Percentiles rank a stretch among this genome's conserved stretches.
Conservation (phyloP, 257 asterid species). For the Ocimum tenuiflorum region DNA sequence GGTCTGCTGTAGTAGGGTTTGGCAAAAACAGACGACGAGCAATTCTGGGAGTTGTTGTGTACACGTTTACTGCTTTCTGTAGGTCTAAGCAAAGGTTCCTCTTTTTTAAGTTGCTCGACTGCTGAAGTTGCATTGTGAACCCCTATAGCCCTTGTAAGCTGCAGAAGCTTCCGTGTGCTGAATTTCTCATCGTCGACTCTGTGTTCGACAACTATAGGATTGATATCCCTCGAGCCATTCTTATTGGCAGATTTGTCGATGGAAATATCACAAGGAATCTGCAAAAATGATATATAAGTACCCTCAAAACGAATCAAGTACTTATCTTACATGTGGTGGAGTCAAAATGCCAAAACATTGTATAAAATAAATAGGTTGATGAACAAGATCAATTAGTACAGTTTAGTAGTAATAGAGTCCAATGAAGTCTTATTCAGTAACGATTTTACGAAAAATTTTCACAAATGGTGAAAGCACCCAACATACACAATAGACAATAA, state of each 20-base stretch:
- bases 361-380: no score
- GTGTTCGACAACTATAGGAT: conserved; percentile 23
- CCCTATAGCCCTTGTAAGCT: conserved; percentile 40
- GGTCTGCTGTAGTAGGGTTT: conserved; percentile 43
- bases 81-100: conserved; percentile 19
- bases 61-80: conserved; percentile 35
- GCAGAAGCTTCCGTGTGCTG: conserved; percentile 41
- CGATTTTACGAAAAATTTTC: background rate
- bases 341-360: no score
- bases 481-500: background rate
- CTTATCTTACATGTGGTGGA: no score
- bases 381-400: no score
- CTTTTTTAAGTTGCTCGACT: conserved; percentile 38
- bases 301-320: background rate
- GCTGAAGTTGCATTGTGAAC: conserved; percentile 28
- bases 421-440: no score
- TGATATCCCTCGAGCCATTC: conserved; percentile 13
- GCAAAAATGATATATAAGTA: conserved; percentile 17
- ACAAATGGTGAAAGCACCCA: background rate
- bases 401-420: no score
- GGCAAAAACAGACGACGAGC: conserved; percentile 38
- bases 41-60: conserved; percentile 37
- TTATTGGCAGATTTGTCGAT: conserved; percentile 20
- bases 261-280: conserved; percentile 44
- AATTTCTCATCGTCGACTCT: conserved; percentile 24